Percentiles rank a stretch among this genome's conserved stretches.
These are phyloP conservation scores for Penstemon barbatus DNA, from an alignment of 257 asterid genomes.

Conservation along the genomic window DNA sequence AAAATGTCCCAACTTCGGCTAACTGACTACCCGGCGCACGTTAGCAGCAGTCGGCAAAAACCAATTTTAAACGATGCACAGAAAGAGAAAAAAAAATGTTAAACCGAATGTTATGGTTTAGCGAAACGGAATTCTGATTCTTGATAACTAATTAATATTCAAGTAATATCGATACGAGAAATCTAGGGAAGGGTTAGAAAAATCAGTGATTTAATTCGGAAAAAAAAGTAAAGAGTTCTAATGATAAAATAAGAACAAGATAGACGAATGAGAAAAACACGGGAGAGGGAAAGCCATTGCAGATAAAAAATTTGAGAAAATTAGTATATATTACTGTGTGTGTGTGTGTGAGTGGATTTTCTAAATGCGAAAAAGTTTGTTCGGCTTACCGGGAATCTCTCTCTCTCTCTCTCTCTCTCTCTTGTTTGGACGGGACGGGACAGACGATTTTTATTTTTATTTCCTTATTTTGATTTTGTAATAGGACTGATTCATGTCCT, in stretches of 20 bases:
- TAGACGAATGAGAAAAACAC: not conserved
- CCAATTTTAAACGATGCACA: too few species aligned
- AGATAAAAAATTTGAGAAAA: too few species aligned
- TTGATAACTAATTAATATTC: too few species aligned
- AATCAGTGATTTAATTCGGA: too few species aligned
- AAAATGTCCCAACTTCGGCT: constrained; percentile 16
- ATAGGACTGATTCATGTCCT: not conserved
- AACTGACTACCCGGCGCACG: constrained; percentile 24
- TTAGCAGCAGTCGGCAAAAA: constrained; percentile 12
- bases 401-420: not conserved
- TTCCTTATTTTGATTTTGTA: not conserved
- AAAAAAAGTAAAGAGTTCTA: too few species aligned
- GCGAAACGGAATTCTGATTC: not conserved
- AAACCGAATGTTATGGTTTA: not conserved
- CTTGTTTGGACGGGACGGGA: constrained; percentile 21
- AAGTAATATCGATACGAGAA: too few species aligned
- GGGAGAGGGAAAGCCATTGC: not conserved
- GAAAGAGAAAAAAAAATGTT: not conserved
- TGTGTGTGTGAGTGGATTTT: not conserved
- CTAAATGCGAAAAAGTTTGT: constrained; percentile 1
- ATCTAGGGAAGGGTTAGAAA: too few species aligned
- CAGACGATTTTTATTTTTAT: not conserved
- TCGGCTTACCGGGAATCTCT: constrained; percentile 19
- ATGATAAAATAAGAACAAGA: too few species aligned
- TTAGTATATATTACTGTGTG: too few species aligned